Percentiles rank a stretch among this genome's conserved stretches.
phyloP scores from a whole-genome alignment of 495 filamentous ascomycete genomes.

The Darksidea phi region DNA sequence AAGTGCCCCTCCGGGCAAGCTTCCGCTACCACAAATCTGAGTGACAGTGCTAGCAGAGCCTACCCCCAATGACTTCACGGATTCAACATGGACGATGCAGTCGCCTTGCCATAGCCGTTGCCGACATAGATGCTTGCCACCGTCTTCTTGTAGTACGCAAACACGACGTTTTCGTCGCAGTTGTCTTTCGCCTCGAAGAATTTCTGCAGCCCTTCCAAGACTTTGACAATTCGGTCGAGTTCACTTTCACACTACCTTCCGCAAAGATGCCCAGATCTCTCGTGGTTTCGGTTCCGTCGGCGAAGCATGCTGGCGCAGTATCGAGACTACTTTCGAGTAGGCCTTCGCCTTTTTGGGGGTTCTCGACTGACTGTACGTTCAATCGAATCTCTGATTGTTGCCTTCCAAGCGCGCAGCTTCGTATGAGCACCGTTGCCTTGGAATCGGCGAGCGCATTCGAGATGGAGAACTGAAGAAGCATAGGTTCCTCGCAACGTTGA shows the following conservation, averaged over 20 bases:
- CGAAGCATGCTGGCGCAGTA: neutral
- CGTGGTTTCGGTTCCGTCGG: neutral
- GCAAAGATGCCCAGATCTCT: neutral
- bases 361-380: neutral
- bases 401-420: neutral
- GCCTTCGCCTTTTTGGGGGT: neutral
- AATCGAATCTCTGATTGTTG: neutral
- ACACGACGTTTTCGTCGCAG: neutral
- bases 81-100: too few relatives aligned
- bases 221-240: neutral
- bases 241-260: neutral
- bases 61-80: too few relatives aligned
- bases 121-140: neutral
- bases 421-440: neutral
- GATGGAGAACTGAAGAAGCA: neutral
- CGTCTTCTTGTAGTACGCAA: neutral
- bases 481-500: neutral
- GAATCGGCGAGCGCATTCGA: neutral
- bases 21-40: too few relatives aligned
- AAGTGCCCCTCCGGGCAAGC: too few relatives aligned
- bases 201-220: neutral
- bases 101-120: neutral
- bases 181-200: neutral
- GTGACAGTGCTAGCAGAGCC: too few relatives aligned
- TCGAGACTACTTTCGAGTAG: neutral